phyloP scores from a whole-genome alignment of 2,329 filamentous ascomycete species.

The Calycina herbarum region DNA sequence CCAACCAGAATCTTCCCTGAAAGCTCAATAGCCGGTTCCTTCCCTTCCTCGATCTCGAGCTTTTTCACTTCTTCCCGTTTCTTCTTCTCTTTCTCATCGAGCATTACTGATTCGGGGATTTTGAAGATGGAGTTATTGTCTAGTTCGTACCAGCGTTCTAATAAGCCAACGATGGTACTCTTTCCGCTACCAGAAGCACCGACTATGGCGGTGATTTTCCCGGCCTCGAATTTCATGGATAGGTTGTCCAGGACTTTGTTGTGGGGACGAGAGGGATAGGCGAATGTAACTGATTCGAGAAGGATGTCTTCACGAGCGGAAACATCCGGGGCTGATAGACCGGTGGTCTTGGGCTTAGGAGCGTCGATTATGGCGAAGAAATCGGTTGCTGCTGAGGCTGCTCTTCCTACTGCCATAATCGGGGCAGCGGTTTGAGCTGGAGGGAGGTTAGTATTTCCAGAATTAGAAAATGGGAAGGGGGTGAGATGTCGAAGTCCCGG shows the following conservation, averaged over 20 bases:
- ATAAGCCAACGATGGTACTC: constrained; percentile 69
- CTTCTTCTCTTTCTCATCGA: constrained; percentile 39
- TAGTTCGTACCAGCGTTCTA: constrained; percentile 72
- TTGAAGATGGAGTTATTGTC: constrained; percentile 50
- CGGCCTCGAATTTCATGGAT: constrained; percentile 57
- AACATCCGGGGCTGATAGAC: constrained; percentile 50
- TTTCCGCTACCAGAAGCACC: constrained; percentile 74
- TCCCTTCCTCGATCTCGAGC: constrained; percentile 38
- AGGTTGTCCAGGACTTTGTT: constrained; percentile 63
- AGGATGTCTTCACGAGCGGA: constrained; percentile 54
- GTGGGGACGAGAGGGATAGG: constrained; percentile 67
- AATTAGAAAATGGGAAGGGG: neutral
- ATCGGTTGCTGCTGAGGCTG: constrained; percentile 40
- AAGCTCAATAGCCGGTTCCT: constrained; percentile 46
- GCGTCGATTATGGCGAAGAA: constrained; percentile 42
- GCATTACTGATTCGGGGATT: constrained; percentile 43
- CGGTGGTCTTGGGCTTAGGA: constrained; percentile 41
- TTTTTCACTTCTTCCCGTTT: constrained; percentile 30
- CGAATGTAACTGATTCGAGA: constrained; percentile 67
- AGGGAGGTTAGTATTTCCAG: constrained; percentile 1
- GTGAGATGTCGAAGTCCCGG: neutral
- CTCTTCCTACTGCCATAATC: constrained; percentile 50
- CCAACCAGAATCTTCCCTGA: constrained; percentile 55
- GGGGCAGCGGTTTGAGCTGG: constrained; percentile 52
- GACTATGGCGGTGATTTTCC: constrained; percentile 72